Evolutionary conservation across 1,139 yeast genomes (phyloP), one percentile per base, ranked within the genome.

Genomic region (Meyerozyma carpophila): DNA sequence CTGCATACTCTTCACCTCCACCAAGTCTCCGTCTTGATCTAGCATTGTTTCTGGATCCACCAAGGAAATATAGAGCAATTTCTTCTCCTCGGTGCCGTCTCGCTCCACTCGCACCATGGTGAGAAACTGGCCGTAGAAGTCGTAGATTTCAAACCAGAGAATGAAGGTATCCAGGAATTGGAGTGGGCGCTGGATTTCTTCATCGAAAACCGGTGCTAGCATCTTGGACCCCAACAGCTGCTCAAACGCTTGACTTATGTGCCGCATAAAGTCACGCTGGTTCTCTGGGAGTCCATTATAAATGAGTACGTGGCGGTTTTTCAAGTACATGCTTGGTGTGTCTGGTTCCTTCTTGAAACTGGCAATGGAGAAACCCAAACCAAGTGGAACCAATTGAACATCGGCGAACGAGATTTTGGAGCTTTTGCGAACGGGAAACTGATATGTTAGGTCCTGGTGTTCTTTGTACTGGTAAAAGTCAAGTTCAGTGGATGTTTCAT

Each of bases 131-230:
- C 76, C 77, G 37, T 48, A 49, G 43, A 53, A 51, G 47, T 69
- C 66, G 48, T 68, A 71, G 11, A 70, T 39, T 44, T 71, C 76
- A 45, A 57, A 65, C 73, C 74, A 70, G 9, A 61, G 54, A 3
- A 55, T 48, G 48, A 70, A 70, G 3, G 60, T 41, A 51, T 70
- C 75, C 11, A 49, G 50, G 74, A 74, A 69, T 5, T 50, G 45
- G 6, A 67, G 51, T 8, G 52, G 41, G 2, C 51, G 43, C 4
- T 56, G 56, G 8, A 47, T 50, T 2, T 49, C 46, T 4, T 41
- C 49, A 3, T 45, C 40, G 4, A 48, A 40, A 4, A 52, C 44
- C 1, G 75, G 74, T 3, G 74, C 64, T 5, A 56, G 45, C 3
- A 69, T 45, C 39, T 56, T 59, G 14, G 51, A 49, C 8, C 61